These are phyloP conservation scores for Lentinula guzmanii DNA, from an alignment of 768 basidiomycete species.

Conservation along the genomic window DNA sequence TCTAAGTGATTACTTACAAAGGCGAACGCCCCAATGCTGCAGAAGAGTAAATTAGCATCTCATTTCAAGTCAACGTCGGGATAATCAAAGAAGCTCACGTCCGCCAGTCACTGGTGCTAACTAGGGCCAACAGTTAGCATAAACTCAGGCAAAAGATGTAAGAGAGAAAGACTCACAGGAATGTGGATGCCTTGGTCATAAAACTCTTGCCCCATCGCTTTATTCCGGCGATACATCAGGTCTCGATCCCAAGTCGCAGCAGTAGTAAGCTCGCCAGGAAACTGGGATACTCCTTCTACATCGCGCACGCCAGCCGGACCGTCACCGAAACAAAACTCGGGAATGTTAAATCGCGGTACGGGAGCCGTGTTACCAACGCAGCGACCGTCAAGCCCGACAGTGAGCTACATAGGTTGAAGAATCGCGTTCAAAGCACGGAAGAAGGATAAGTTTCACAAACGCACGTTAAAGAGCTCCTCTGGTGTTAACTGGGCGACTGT, in stretches of 20 bases:
- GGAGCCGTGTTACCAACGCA: not conserved
- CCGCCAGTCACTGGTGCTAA: constrained; percentile 22
- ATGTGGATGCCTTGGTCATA: constrained; percentile 40
- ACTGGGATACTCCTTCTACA: not conserved
- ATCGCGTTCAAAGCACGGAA: too few relatives aligned
- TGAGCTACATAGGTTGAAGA: not conserved
- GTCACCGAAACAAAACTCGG: not conserved
- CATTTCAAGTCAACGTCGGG: too few relatives aligned
- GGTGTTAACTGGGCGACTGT: not conserved
- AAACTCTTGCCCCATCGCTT: constrained; percentile 41
- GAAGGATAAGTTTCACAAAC: not conserved
- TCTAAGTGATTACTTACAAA: not conserved
- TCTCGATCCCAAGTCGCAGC: constrained; percentile 25
- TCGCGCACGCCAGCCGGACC: not conserved
- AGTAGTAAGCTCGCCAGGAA: not conserved
- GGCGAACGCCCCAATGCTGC: not conserved
- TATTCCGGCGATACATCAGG: constrained; percentile 35
- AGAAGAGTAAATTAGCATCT: not conserved
- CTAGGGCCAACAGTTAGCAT: not conserved
- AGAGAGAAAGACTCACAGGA: constrained; percentile 6
- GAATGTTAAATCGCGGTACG: constrained; percentile 2
- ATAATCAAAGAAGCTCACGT: constrained; percentile 3
- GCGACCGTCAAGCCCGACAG: not conserved
- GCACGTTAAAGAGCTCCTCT: not conserved
- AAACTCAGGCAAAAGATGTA: too few relatives aligned